phyloP scores from a whole-genome alignment of 768 basidiomycete genomes.

The Strobilomyces echinocephalus region DNA sequence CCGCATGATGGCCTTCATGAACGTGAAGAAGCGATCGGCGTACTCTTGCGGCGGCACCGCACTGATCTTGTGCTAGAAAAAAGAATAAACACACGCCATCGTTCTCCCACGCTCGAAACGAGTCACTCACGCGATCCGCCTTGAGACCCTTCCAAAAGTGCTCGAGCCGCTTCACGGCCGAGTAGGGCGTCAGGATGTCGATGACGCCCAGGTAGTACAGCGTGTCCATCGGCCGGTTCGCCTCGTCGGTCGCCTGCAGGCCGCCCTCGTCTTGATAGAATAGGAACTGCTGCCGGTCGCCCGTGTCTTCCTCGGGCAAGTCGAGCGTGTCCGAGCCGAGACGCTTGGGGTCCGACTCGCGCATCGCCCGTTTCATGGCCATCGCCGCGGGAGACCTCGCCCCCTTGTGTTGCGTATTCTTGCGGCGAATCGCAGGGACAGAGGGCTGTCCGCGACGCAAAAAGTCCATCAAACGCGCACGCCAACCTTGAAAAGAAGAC shows the following conservation, averaged over 20 bases:
- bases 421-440: slow-evolving; percentile 58
- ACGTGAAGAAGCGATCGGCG: slow-evolving; percentile 80
- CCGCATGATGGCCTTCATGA: slow-evolving; percentile 82
- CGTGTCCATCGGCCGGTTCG: slow-evolving; percentile 63
- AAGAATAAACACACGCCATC: neutral
- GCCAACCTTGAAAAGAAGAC: neutral
- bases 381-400: slow-evolving; percentile 66
- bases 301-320: slow-evolving; percentile 60
- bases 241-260: slow-evolving; percentile 82
- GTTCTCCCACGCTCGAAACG: neutral
- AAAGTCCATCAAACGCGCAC: slow-evolving; percentile 5
- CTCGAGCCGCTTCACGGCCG: slow-evolving; percentile 70
- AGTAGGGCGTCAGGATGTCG: slow-evolving; percentile 93
- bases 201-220: slow-evolving; percentile 96
- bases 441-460: slow-evolving; percentile 62
- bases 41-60: slow-evolving; percentile 88
- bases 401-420: slow-evolving; percentile 55
- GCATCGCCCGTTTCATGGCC: slow-evolving; percentile 82
- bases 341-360: slow-evolving; percentile 72
- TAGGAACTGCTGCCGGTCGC: slow-evolving; percentile 62
- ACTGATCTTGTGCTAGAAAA: slow-evolving; percentile 82
- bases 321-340: slow-evolving; percentile 50
- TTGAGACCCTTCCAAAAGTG: slow-evolving; percentile 89
- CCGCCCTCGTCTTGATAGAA: slow-evolving; percentile 99
- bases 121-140: slow-evolving; percentile 72